Evolutionary conservation across 2,329 filamentous ascomycete species (phyloP).

Genomic region (Penicillium sp.): DNA sequence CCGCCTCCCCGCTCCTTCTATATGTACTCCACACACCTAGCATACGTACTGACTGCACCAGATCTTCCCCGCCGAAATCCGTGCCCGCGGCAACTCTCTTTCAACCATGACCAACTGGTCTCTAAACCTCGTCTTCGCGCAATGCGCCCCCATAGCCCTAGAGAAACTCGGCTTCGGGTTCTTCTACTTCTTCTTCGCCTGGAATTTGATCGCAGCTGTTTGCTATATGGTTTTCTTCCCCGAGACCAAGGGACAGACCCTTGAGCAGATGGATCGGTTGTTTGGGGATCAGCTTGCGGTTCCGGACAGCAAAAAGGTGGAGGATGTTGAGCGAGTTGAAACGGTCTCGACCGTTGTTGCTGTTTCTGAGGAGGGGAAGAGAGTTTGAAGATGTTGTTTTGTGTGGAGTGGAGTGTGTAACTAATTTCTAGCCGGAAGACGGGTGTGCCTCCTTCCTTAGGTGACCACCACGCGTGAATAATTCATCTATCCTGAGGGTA

Average conservation of each 20-base stretch:
- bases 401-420: no score
- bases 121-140: constrained; percentile 54
- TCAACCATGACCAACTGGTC: constrained; percentile 52
- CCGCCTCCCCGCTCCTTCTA: background rate
- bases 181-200: constrained; percentile 54
- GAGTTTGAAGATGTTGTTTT: background rate
- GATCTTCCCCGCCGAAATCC: constrained; percentile 50
- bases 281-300: constrained; percentile 24
- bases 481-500: no score
- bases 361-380: background rate
- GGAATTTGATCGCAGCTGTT: constrained; percentile 49
- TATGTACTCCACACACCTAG: no score
- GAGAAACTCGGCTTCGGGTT: constrained; percentile 50
- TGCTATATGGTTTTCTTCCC: constrained; percentile 41
- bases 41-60: background rate
- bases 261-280: constrained; percentile 36
- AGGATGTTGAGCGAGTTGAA: background rate
- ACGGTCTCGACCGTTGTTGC: background rate
- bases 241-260: constrained; percentile 36
- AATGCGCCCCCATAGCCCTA: constrained; percentile 53
- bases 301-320: background rate
- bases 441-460: no score
- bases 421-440: no score
- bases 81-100: constrained; percentile 45
- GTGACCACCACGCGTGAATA: no score